Base-by-base conservation (phyloP, 73 alveolate species). In the Paramecium tetraurelia region DNA sequence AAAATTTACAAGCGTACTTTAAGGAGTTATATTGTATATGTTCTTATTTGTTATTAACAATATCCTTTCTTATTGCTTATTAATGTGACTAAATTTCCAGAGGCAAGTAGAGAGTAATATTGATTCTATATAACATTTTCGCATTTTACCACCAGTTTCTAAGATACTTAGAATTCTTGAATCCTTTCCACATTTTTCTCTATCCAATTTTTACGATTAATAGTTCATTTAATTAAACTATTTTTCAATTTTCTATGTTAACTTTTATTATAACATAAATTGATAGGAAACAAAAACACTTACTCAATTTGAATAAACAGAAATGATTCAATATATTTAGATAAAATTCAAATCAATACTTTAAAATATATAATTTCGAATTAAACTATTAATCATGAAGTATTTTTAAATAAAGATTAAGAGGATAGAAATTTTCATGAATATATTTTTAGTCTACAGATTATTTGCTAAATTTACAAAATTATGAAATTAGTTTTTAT, bases 111-210 rank as follows among this genome's bases (percentile, higher is more conserved):
- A 75, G 2, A 63, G 46, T 12, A 63, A 31, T 27, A 63, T 33
- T 6, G 41, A 63, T 33, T 63, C 84, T 63, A 63, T 63, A 22
- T 27, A 33, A 4, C 16, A 63, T 63, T 24, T 48, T 48, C 1
- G 4, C 14, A 31, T 3, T 48, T 31, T 63, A 63, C 84, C 84
- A 11, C 84, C 84, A 63, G 35, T 63, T 31, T 63, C 84, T 33
- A 63, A 63, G 11, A 63, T 31, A 63, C 84, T 63, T 12, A 75
- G 38, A 22, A 75, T 75, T 41, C 59, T 21, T 14, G 87, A 75
- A 41, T 75, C 87, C 29, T 75, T 75, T 14, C 58, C 58, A 75
- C 87, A 75, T 38, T 38, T 75, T 75, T 75, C 87, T 75, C 87
- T 29, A 35, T 75, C 87, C 29, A 75, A 75, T 75, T 75, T 75